Percentiles rank a stretch among this genome's conserved stretches.
These are phyloP conservation scores for Calcarisporium arbuscula DNA, from an alignment of 2,329 filamentous ascomycete genomes.

Conservation along the genomic window DNA sequence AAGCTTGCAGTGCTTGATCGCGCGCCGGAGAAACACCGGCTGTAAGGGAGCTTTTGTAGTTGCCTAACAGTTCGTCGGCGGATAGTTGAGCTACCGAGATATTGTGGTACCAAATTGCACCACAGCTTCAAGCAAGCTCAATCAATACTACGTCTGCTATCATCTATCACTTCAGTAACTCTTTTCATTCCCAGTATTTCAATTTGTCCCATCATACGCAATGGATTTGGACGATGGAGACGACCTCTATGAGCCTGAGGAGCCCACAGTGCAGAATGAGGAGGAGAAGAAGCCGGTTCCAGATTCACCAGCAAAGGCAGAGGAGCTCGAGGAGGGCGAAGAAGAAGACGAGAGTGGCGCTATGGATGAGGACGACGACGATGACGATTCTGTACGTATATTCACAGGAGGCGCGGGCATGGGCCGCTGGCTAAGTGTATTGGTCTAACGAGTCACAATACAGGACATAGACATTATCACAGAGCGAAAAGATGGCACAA, in stretches of 20 bases:
- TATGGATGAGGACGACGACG: conserved; percentile 55
- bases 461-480: conserved; percentile 65
- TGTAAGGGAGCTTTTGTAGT: conserved; percentile 11
- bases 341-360: conserved; percentile 56
- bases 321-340: conserved; percentile 58
- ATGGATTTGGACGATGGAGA: conserved; percentile 66
- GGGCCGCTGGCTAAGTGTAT: too few species aligned
- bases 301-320: conserved; percentile 34
- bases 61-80: too few species aligned
- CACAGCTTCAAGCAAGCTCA: too few species aligned
- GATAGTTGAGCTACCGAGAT: too few species aligned
- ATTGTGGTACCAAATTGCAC: too few species aligned
- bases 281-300: conserved; percentile 22
- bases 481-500: conserved; percentile 58
- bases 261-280: conserved; percentile 34
- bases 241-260: conserved; percentile 59
- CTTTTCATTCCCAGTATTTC: conserved; percentile 7
- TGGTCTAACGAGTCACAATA: conserved; percentile 2
- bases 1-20: conserved; percentile 9
- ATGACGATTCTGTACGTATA: conserved; percentile 35
- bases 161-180: conserved; percentile 1
- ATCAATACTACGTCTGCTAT: too few species aligned
- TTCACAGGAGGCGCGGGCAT: background rate
- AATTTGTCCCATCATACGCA: too few species aligned
- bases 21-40: conserved; percentile 26